These are phyloP conservation scores for Euphrasia arctica DNA, from an alignment of 305 asterid genomes.

Conservation along the genomic window DNA sequence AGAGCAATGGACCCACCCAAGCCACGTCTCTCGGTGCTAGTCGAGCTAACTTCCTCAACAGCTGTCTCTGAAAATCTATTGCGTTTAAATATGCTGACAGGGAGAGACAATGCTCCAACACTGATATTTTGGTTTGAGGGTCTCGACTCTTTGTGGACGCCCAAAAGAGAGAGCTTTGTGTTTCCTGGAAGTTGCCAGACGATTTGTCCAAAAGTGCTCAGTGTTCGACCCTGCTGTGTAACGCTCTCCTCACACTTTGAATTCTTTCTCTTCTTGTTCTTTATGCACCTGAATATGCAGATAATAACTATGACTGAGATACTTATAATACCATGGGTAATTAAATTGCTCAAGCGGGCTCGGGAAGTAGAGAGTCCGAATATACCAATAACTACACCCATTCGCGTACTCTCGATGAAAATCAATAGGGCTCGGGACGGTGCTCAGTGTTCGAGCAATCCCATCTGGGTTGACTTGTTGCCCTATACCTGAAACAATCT, in stretches of 20 bases:
- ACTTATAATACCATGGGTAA: no score
- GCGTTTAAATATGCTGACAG: constrained; percentile 41
- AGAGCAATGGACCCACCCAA: constrained; percentile 57
- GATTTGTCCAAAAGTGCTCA: constrained; percentile 78
- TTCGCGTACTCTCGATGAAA: constrained; percentile 21
- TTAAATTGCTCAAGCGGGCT: background rate
- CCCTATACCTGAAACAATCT: constrained; percentile 52
- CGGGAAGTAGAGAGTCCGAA: background rate
- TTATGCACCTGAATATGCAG: background rate
- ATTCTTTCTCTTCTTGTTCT: background rate
- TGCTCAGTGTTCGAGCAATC: constrained; percentile 45
- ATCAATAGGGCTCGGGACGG: constrained; percentile 23
- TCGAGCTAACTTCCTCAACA: constrained; percentile 40
- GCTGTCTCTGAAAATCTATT: constrained; percentile 33
- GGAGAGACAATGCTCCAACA: constrained; percentile 62
- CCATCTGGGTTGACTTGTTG: constrained; percentile 28
- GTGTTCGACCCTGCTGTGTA: constrained; percentile 35
- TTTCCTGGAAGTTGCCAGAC: constrained; percentile 50
- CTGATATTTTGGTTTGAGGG: constrained; percentile 33
- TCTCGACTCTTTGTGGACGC: constrained; percentile 47
- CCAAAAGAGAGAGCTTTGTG: constrained; percentile 76
- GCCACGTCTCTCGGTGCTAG: constrained; percentile 17
- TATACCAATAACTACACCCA: background rate
- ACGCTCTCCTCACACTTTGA: background rate
- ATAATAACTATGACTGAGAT: no score